These are phyloP conservation scores for cucumber (Cucumis sativus) DNA, from an alignment of 306 rosid genomes.

Conservation along the genomic window Cucumber_9930_V3 NC_026658.2:1763001-1763500, in stretches of 20 bases:
- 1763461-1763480: background rate
- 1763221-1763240: conserved; percentile 14
- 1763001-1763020: background rate
- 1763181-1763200: conserved; percentile 35
- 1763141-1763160: conserved; percentile 47
- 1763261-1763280: conserved; percentile 25
- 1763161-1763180: conserved; percentile 40
- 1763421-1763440: background rate
- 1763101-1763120: conserved; percentile 22
- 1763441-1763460: background rate
- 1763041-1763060: conserved; percentile 62
- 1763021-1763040: background rate
- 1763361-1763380: conserved; percentile 71
- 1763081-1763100: conserved; percentile 32
- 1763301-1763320: conserved; percentile 48
- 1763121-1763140: conserved; percentile 13
- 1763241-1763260: conserved; percentile 16
- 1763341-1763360: conserved; percentile 76
- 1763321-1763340: conserved; percentile 65
- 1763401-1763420: conserved; percentile 32
- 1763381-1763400: conserved; percentile 76
- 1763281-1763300: conserved; percentile 75
- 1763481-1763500: background rate
- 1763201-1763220: conserved; percentile 20
- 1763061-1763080: conserved; percentile 61